Base-by-base conservation (phyloP, 257 asterid species). In the Jasminum sambac region DNA sequence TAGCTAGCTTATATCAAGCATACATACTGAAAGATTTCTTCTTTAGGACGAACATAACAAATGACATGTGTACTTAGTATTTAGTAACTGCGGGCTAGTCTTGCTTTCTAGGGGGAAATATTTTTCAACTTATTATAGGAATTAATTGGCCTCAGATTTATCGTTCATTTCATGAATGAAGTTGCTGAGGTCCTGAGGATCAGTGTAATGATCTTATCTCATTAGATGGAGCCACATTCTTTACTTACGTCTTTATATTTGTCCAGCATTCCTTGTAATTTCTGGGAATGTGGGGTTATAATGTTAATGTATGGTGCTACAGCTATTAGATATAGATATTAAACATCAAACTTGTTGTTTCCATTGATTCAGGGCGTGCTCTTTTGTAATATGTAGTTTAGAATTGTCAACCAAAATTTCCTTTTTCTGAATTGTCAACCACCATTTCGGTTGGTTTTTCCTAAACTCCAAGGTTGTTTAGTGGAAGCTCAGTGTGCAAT, bases 181-280 rank as follows among this genome's bases (percentile, higher is more conserved):
- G 66, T 24, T 39, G 13, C 10, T 4, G 55, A n/a, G 59, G 77
- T 39, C 9, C 10, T 4, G 55, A n/a, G 59, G 77, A 4, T 36
- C 24, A 61, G 77, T 2, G 73, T 58, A 71, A 68, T 59, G 73
- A 65, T 71, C 76, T 62, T 66, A 66, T 43, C 59, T 52, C 48
- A n/a, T 42, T 57, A 70, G 66, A 67, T 19, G 73, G 48, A 58
- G 59, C 25, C 63, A 38, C 26, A 66, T 65, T 76, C 73, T 55
- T 64, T 26, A 19, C 43, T 42, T 25, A 23, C 46, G 16, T 37
- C 41, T 37, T 64, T 68, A 72, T 9, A 67, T 26, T 40, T 41
- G n/a, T 40, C 43, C 67, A 16, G 42, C 36, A n/a, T 68, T 62
- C 61, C 72, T 67, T 63, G 38, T 24, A 13, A 62, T 64, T 65